Evolutionary conservation across 352 stramenopile genomes (phyloP).

Genomic region (Blastocystis sp.): DNA sequence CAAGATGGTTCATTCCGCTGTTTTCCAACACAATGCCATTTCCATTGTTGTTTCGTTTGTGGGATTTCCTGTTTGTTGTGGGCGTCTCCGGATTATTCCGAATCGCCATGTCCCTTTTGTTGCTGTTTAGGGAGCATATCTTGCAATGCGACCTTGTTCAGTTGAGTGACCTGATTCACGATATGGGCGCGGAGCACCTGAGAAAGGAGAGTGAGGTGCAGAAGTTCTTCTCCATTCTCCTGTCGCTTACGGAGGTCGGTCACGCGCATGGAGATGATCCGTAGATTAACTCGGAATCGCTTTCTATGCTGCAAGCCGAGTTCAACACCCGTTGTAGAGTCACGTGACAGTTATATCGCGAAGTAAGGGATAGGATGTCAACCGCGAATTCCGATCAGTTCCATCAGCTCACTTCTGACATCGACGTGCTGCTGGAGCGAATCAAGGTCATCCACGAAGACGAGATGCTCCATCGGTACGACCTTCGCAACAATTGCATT

Average conservation of each 20-base stretch:
- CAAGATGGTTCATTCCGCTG: constrained; percentile 67
- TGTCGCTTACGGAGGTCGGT: constrained; percentile 13
- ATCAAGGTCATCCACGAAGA: constrained; percentile 60
- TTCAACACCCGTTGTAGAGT: constrained; percentile 36
- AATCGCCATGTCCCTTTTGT: constrained; percentile 22
- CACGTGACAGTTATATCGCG: neutral
- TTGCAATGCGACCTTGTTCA: constrained; percentile 39
- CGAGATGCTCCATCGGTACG: constrained; percentile 34
- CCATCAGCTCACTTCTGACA: constrained; percentile 49
- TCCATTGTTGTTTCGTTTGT: constrained; percentile 50
- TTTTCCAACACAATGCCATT: constrained; percentile 50
- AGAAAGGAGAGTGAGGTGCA: constrained; percentile 36
- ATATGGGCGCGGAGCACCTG: neutral
- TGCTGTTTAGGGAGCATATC: constrained; percentile 16
- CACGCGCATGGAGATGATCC: neutral
- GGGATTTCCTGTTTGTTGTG: constrained; percentile 59
- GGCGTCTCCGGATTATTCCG: constrained; percentile 51
- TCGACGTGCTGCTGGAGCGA: constrained; percentile 17
- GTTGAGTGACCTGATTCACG: constrained; percentile 42
- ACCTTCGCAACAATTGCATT: constrained; percentile 41
- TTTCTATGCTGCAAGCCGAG: neutral
- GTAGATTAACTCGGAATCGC: constrained; percentile 19
- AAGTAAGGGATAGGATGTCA: constrained; percentile 34
- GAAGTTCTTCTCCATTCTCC: constrained; percentile 5
- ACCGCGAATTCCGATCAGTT: neutral